Evolutionary conservation across 129 eudicot genomes (phyloP).

Genomic region (Flaveria ramosissima): DNA sequence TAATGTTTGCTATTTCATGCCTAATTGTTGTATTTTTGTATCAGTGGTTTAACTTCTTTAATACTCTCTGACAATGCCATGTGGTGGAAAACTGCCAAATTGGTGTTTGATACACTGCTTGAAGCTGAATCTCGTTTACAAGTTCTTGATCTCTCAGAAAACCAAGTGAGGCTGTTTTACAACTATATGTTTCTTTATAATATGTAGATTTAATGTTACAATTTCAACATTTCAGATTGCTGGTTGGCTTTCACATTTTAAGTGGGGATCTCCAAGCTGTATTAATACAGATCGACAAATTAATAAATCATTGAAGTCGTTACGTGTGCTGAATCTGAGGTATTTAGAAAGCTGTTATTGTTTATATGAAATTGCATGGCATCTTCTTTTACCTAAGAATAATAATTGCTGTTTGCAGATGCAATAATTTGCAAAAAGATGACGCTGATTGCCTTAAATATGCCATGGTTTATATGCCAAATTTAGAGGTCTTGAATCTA

Average conservation of each 20-base stretch:
- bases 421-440: slow-evolving; percentile 49
- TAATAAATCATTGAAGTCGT: slow-evolving; percentile 48
- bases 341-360: slow-evolving; percentile 19
- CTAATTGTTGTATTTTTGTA: slow-evolving; percentile 17
- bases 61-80: slow-evolving; percentile 56
- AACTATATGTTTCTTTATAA: background rate
- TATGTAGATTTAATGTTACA: background rate
- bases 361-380: slow-evolving; percentile 5
- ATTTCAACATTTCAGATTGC: slow-evolving; percentile 52
- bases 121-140: slow-evolving; percentile 60
- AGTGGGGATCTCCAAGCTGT: slow-evolving; percentile 39
- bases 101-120: slow-evolving; percentile 57
- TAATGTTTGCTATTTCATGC: slow-evolving; percentile 7
- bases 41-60: slow-evolving; percentile 59
- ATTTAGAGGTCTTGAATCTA: slow-evolving; percentile 61
- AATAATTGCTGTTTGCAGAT: slow-evolving; percentile 45
- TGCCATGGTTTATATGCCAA: slow-evolving; percentile 69
- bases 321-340: slow-evolving; percentile 78
- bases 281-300: slow-evolving; percentile 31
- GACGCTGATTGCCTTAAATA: slow-evolving; percentile 65
- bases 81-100: slow-evolving; percentile 52
- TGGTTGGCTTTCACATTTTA: slow-evolving; percentile 76
- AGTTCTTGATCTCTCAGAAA: slow-evolving; percentile 76
- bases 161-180: slow-evolving; percentile 51
- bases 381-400: background rate